Evolutionary conservation across 805 yeast species (phyloP), one percentile per base, ranked within the genome.

Genomic region (Priceomyces carsonii): DNA sequence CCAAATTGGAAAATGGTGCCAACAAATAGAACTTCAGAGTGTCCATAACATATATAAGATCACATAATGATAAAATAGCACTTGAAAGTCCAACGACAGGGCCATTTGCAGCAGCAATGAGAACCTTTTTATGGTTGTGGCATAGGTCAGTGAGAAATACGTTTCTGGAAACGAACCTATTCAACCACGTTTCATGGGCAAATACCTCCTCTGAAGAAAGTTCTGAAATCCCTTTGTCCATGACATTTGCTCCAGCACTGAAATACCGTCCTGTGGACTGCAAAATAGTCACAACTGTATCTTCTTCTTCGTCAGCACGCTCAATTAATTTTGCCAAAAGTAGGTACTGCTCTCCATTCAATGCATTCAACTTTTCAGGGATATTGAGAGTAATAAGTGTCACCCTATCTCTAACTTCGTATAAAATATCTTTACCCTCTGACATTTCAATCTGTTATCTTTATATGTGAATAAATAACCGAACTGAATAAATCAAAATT

Each of bases 241-340:
- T 69, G 33, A 85, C 75, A 53, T 87, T 81, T 14, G 95, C 96
- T 17, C 96, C 96, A 5, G 95, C 84, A 17, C 88, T 79, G 57
- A 87, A 88, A 55, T 75, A 84, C 38, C 82, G 69, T 0, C 95
- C 95, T 0, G 83, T 68, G 21, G 88, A 71, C 51, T 78, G 80
- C 32, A 88, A 59, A 32, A 85, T 63, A 1, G 96, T 88, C 16
- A 78, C 71, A 6, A 73, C 51, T 0, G 91, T 80, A 14, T 69
- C 65, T 16, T 77, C 77, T 38, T 85, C 81, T 4, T 62, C 54
- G 39, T 85, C 81, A 0, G 95, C 89, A 40, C 68, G 53, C 44
- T 78, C 78, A 8, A 88, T 60, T 8, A 73, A 62, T 38, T 74
- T 68, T 2, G 82, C 86, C 33, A 87, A 58, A 36, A 72, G 59